Base-by-base conservation (phyloP, 2,329 filamentous ascomycete species). In the Fusarium ramigenum region DNA sequence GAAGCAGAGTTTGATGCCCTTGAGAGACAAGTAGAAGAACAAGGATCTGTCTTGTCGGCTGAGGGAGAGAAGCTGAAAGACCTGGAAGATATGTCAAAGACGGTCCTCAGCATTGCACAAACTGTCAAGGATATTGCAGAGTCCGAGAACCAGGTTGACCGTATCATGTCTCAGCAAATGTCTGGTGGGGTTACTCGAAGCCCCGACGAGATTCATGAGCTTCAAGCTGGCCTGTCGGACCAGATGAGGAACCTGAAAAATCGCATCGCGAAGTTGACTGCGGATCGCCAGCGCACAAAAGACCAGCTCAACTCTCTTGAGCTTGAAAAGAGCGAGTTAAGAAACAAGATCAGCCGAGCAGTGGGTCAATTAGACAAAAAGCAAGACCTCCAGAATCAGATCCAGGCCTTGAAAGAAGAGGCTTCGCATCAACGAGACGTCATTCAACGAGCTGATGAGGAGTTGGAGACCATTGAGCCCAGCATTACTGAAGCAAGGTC, bases 321-420 rank as follows among this genome's bases (percentile, higher is more conserved):
- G 81, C 86, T 96, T 9, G 91, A 96, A 78, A 87, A 91, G 66
- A 92, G 93, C 77, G 93, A 97, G 81, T 84, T 93, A 44, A 90
- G 88, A 68, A 92, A 92, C 78, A 93, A 93, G 73, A 86, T 98
- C 58, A 91, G 88, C 75, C 89, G 88, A 59, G 90, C 93, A 4
- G 87, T 88, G 53, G 91, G 92, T 66, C 91, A 95, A 77, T 86
- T 98, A 32, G 94, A 97, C 80, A 94, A 93, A 82, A 97, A 95
- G 84, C 87, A 88, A 43, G 88, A 89, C 47, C 85, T 97, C 28
- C 85, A 90, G 69, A 84, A 85, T 44, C 93, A 95, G 70, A 90
- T 98, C 37, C 90, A 94, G 67, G 89, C 93, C 63, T 88, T 93
- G 74, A 94, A 91, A 77, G 89, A 89, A 15, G 88, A 92, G 46